Evolutionary conservation across 1,284 basidiomycete genomes (phyloP).

Genomic region (Cutaneotrichosporon curvatum): DNA sequence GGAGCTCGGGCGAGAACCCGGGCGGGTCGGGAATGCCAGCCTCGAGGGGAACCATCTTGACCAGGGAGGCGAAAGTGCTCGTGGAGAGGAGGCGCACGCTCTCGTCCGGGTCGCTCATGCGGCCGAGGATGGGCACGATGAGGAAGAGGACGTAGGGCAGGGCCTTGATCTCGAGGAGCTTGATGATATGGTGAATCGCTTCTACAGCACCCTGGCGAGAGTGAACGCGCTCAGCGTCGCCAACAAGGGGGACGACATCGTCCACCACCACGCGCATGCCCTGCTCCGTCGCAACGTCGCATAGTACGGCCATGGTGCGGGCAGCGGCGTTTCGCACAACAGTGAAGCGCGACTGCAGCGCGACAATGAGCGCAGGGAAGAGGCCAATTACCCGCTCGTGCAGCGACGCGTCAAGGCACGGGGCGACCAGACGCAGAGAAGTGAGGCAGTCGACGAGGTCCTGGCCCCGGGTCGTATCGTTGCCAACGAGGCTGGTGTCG

Average conservation of each 20-base stretch:
- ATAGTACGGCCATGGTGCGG: constrained; percentile 77
- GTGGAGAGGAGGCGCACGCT: constrained; percentile 87
- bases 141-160: constrained; percentile 96
- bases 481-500: constrained; percentile 28
- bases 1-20: constrained; percentile 82
- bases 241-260: constrained; percentile 73
- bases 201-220: constrained; percentile 89
- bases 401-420: constrained; percentile 65
- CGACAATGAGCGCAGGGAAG: constrained; percentile 68
- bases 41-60: constrained; percentile 99
- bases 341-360: constrained; percentile 74
- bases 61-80: constrained; percentile 93
- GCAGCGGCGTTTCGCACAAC: constrained; percentile 85
- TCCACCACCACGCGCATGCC: constrained; percentile 87
- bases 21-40: constrained; percentile 91
- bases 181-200: constrained; percentile 87
- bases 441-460: constrained; percentile 89
- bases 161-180: constrained; percentile 85
- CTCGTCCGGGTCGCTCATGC: constrained; percentile 94
- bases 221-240: constrained; percentile 66
- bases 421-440: constrained; percentile 73
- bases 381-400: constrained; percentile 61
- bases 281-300: constrained; percentile 72
- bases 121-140: constrained; percentile 88
- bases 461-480: constrained; percentile 57